Base-by-base conservation (phyloP, 495 filamentous ascomycete species). In the Opeltia flavorubescens region DNA sequence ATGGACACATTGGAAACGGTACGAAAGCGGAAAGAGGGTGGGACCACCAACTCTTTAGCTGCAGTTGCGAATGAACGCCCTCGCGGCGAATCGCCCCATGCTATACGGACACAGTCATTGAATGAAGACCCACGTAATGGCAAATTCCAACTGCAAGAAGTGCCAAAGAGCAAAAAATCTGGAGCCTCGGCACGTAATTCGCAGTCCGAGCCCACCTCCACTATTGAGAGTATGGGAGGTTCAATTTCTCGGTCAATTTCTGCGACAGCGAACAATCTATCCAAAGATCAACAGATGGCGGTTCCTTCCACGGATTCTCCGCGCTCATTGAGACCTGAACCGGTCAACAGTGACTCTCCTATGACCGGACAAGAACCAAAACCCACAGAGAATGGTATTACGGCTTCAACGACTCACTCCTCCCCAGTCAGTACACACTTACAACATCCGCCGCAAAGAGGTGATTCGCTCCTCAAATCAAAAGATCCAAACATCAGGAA, bases 61-160 rank as follows among this genome's bases (percentile, higher is more conserved):
- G 44, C 48, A 3, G 46, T 54, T 24, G 48, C 54, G 12, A 43
- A 52, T 28, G 50, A 57, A 25, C 28, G 18, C 24, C 11, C 31
- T 39, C 40, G 30, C 31, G 40, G 29, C 25, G 21, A 34, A 29
- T 44, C 42, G 6, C 25, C 29, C 13, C 25, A 29, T 15, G 29
- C 42, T n/a, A 21, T 27, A 18, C 42, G 42, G 17, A 18, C 42
- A 15, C 11, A 13, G 42, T 2, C 26, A 11, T 5, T 27, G 21
- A 44, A 31, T 33, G 42, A 44, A 5, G 42, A 58, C 23, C 45
- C 47, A 50, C 46, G 45, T 39, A 38, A 60, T 52, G 69, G 85
- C 35, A 74, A 74, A 21, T 89, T 89, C 64, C 83, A 74, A 60
- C 59, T 89, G 47, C 82, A 84, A 53, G 82, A 89, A 29, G 83